Base-by-base conservation (phyloP, 371 early-diverging fungal species). In the Mortierella sp. region DNA sequence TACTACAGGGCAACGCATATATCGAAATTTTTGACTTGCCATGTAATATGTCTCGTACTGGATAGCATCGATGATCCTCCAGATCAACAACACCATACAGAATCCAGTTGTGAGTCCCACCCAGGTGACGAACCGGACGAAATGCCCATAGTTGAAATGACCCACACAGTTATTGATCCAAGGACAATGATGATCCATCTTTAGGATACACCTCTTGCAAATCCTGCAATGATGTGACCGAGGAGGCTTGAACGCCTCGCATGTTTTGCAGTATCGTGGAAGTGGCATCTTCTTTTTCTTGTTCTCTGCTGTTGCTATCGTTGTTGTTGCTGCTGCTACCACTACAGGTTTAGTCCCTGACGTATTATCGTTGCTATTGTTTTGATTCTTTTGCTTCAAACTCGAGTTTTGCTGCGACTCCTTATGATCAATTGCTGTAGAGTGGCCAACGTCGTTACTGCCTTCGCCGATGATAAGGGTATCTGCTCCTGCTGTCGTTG, bases 131-230 rank as follows among this genome's bases (percentile, higher is more conserved):
- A 98, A 97, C 7, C 97, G 94, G 55, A 97, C 69, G 84, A 98
- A 99, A 79, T 97, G 93, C 21, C 92, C 92, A 70, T 94, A 93
- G 80, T 98, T 98, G 72, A 67, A 69, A 72, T 93, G 92, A 7
- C 99, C 99, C 43, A 98, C 94, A 86, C 99, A 98, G 83, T 96
- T 98, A 86, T 97, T 97, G 58, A 98, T 91, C 95, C 98, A 99
- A 2, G 97, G 97, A 84, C 99, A 98, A 76, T 98, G 99, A 71
- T 96, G 96, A 69, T 96, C 96, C 95, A 96, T 95, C 83, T 96
- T 96, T 40, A 95, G 87, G 22, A 96, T 92, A 85, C 96, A 96
- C 69, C 88, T 86, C 47, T 90, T 86, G 82, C 96, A 96, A 28
- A 86, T 81, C 16, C 92, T 86, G 79, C 96, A 96, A 78, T 96